Base-by-base conservation (phyloP, 2,329 filamentous ascomycete species). In the Coniochaeta sp. region DNA sequence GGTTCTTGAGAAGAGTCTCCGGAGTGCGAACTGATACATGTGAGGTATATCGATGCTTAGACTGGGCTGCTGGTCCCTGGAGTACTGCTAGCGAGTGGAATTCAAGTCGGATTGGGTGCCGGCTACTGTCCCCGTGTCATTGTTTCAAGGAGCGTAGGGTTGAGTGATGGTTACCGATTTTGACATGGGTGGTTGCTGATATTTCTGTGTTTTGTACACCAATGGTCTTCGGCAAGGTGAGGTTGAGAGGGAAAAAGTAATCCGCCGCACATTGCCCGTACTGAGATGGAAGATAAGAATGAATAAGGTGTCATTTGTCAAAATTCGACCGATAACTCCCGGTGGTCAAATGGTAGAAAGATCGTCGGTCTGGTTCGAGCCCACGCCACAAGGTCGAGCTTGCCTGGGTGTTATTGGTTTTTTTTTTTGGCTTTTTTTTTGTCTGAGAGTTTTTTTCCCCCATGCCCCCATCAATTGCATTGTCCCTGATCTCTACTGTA, bases 1-100 rank as follows among this genome's bases (percentile, higher is more conserved):
- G 72, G 73, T 82, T 52, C 76, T 93, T 70, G 89, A 92, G 71
- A 91, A 89, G 79, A 80, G 79, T 54, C 75, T 90, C 68, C 65
- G 54, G 34, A 57, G 28, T 11, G 17, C n/a, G 54, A 12, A 57
- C 31, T 57, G 22, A 14, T 3, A 28, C 5, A 14, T 11, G 16
- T 31, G 28, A 31, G 28, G 28, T 9, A 31, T 31, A 9, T 31
- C 5, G 47, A 52, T 52, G 47, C 3, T 22, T 6, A 14, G 43
- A 22, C 8, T 47, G 43, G 9, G 43, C n/a, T 47, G 43, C 24
- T 47, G n/a, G 8, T 1, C 19, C 9, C 16, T 16, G 14, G 14
- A 28, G 7, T 52, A 17, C 14, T 52, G 22, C 24, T 26, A 47
- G 43, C 43, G 43, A 26, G 19, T 26, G 43, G 22, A 47, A 47